These are phyloP conservation scores for Kwoniella shivajii DNA, from an alignment of 1,284 basidiomycete species.

Conservation along the genomic window DNA sequence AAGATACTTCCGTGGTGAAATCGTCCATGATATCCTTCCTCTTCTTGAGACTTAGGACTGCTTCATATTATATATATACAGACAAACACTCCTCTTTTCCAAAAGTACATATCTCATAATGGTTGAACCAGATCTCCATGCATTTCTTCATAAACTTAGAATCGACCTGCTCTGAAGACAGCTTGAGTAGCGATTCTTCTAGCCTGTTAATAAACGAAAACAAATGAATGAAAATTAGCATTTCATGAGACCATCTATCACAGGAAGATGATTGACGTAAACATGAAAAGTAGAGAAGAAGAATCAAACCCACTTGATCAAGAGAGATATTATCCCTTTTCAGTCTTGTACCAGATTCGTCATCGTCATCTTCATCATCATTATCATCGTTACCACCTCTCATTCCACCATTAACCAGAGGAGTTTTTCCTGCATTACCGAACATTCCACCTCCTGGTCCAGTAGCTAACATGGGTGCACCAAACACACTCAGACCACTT, in stretches of 20 bases:
- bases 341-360: constrained; percentile 60
- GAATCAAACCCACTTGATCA: constrained; percentile 68
- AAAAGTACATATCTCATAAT: no score
- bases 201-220: constrained; percentile 38
- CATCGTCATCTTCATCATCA: constrained; percentile 62
- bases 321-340: constrained; percentile 78
- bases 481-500: constrained; percentile 51
- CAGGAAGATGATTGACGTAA: neutral
- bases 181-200: constrained; percentile 58
- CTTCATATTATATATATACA: no score
- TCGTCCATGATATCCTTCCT: no score
- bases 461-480: constrained; percentile 46
- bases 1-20: no score
- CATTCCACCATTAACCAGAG: constrained; percentile 38
- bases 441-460: constrained; percentile 55
- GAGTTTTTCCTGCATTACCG: constrained; percentile 41
- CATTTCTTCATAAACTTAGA: constrained; percentile 11
- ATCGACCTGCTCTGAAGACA: constrained; percentile 54
- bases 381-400: constrained; percentile 54
- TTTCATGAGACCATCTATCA: neutral
- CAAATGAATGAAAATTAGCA: neutral
- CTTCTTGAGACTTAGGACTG: no score
- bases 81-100: no score
- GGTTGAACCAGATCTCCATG: neutral
- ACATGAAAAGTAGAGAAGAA: neutral